phyloP scores from a whole-genome alignment of 176 grass and related monocot genomes.

The Elaeis guineensis region DNA sequence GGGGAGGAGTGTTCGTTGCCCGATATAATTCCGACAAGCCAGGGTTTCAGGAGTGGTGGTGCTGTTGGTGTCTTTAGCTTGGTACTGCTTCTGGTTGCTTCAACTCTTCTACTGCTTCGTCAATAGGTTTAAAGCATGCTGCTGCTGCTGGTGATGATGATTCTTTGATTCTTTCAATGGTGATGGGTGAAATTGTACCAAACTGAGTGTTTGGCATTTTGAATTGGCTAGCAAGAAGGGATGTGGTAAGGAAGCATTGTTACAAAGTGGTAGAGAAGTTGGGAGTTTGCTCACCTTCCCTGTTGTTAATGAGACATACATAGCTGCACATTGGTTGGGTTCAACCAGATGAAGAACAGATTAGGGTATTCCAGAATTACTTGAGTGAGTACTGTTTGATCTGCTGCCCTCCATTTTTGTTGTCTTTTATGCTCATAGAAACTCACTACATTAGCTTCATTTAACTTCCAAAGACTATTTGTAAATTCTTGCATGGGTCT shows the following conservation, averaged over 20 bases:
- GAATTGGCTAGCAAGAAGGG: background rate
- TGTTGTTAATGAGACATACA: background rate
- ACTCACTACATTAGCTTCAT: no score
- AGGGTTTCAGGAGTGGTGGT: conserved; percentile 25
- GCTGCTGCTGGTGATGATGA: conserved; percentile 24
- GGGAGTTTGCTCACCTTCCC: background rate
- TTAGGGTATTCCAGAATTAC: background rate
- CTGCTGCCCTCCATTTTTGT: background rate
- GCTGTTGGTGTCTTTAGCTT: conserved; percentile 14
- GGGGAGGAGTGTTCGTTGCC: conserved; percentile 81
- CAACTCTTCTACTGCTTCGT: conserved; percentile 34
- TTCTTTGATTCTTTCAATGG: conserved; percentile 66
- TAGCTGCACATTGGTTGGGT: background rate
- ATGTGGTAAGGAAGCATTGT: background rate
- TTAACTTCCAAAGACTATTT: no score
- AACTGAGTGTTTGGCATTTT: conserved; percentile 20
- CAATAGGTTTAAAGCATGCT: conserved; percentile 37
- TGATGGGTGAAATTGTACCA: conserved; percentile 10
- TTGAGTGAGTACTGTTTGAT: conserved; percentile 1
- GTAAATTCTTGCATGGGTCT: no score
- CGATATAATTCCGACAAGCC: conserved; percentile 31
- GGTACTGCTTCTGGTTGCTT: conserved; percentile 32
- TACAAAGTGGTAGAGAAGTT: background rate
- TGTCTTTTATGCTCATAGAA: background rate
- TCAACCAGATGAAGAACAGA: background rate